Percentiles rank a stretch among this genome's conserved stretches.
Evolutionary conservation across 805 yeast species (phyloP).

Genomic region (Yarrowia divulgata): DNA sequence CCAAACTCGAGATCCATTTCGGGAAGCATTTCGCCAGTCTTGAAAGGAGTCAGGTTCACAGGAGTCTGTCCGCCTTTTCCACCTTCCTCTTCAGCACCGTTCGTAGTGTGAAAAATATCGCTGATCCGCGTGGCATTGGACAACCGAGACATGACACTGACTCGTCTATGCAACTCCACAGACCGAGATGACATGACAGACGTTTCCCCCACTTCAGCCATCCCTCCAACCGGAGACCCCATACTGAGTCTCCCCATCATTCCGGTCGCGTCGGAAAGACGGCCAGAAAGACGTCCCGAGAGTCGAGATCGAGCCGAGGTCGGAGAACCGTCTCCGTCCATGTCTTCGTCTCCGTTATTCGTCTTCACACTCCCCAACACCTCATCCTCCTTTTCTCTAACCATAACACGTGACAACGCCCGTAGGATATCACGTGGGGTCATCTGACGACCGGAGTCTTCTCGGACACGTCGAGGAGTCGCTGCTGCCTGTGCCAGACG

Average conservation of each 20-base stretch:
- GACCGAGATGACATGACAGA: slow-evolving; percentile 14
- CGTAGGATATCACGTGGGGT: slow-evolving; percentile 44
- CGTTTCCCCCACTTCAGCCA: background rate
- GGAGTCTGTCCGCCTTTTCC: slow-evolving; percentile 3
- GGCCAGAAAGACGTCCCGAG: slow-evolving; percentile 3
- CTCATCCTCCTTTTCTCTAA: slow-evolving; percentile 40
- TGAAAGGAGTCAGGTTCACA: background rate
- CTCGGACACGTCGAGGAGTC: slow-evolving; percentile 43
- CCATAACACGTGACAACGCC: slow-evolving; percentile 44
- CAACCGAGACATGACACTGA: slow-evolving; percentile 17
- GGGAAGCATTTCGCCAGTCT: slow-evolving; percentile 1
- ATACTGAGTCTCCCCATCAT: background rate
- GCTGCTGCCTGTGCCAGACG: slow-evolving; percentile 39
- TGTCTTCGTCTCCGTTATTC: background rate
- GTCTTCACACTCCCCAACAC: background rate
- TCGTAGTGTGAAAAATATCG: slow-evolving; percentile 19
- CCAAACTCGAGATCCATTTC: slow-evolving; percentile 34
- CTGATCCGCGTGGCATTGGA: slow-evolving; percentile 31
- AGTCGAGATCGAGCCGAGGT: background rate
- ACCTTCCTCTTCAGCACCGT: background rate
- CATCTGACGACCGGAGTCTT: slow-evolving; percentile 12
- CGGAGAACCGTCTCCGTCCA: background rate
- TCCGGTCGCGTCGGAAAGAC: slow-evolving; percentile 2
- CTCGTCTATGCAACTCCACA: slow-evolving; percentile 16
- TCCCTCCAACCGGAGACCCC: background rate